Evolutionary conservation across 2,329 filamentous ascomycete species (phyloP).

Genomic region (Zymoseptoria crescenta): DNA sequence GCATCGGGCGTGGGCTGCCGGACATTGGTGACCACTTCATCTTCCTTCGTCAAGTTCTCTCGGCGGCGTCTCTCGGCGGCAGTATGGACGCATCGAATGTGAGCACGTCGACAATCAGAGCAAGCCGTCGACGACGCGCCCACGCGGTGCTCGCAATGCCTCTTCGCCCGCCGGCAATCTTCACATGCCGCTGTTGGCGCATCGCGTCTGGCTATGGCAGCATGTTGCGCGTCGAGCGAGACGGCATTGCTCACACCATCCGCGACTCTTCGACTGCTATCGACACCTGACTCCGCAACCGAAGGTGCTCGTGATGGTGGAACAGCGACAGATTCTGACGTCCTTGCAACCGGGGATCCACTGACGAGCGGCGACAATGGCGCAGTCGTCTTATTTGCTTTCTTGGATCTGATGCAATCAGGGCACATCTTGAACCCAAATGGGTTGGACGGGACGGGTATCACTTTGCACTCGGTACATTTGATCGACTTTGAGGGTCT

Average conservation of each 20-base stretch:
- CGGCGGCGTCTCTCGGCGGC: background rate
- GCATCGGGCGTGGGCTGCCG: background rate
- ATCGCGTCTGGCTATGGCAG: background rate
- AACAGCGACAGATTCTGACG: background rate
- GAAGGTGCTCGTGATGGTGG: background rate
- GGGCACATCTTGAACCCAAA: constrained; percentile 1
- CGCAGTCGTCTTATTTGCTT: background rate
- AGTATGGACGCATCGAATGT: background rate
- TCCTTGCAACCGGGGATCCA: background rate
- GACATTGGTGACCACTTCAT: background rate
- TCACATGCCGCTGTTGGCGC: background rate
- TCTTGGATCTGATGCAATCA: background rate
- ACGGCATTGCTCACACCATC: background rate
- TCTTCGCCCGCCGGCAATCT: background rate
- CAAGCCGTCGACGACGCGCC: background rate
- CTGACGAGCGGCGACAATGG: background rate
- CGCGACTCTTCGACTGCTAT: background rate
- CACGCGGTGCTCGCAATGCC: background rate
- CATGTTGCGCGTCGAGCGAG: background rate
- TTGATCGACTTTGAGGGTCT: background rate
- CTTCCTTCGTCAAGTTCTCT: background rate
- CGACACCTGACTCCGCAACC: background rate
- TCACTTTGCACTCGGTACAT: background rate
- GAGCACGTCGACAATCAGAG: background rate
- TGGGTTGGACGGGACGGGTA: constrained; percentile 3